These are phyloP conservation scores for Plasmodium yoelii DNA, from an alignment of 169 alveolate genomes.

Conservation along the genomic window DNA sequence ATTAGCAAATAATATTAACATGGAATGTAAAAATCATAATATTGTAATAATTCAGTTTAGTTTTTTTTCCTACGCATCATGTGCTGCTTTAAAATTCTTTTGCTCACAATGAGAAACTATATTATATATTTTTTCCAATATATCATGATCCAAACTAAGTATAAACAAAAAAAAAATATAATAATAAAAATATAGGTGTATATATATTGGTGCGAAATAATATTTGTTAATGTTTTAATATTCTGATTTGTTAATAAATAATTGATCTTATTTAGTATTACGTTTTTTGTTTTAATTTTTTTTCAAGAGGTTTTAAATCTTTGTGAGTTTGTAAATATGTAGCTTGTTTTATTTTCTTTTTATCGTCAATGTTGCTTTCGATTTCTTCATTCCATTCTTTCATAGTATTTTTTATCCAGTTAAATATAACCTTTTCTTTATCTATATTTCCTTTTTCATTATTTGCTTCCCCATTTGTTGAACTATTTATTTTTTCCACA, in stretches of 20 bases:
- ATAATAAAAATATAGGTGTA: neutral
- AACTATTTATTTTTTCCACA: constrained; percentile 6
- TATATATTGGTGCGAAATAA: neutral
- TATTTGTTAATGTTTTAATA: too few species aligned
- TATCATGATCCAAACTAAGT: constrained; percentile 45
- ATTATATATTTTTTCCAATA: constrained; percentile 70
- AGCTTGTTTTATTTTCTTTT: constrained; percentile 71
- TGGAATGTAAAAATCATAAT: neutral
- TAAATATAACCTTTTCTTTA: constrained; percentile 48
- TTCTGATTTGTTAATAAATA: too few species aligned
- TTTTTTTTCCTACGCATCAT: constrained; percentile 41
- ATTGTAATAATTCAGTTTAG: too few species aligned
- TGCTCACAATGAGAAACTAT: constrained; percentile 63
- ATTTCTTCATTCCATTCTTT: constrained; percentile 77
- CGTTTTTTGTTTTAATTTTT: constrained; percentile 67
- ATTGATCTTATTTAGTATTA: constrained; percentile 4
- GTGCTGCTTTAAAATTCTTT: constrained; percentile 71
- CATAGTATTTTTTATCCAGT: constrained; percentile 72
- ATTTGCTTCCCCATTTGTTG: constrained; percentile 15
- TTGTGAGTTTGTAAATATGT: constrained; percentile 73
- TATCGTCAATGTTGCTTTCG: constrained; percentile 41
- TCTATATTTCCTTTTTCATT: constrained; percentile 31
- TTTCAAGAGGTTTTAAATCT: constrained; percentile 72
- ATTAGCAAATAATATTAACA: neutral
- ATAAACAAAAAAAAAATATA: constrained; percentile 34